A percentile compares a stretch with the other conserved stretches of the same genome.
Conservation (phyloP, 2,329 filamentous ascomycete species). For the Epichloe festucae region DNA sequence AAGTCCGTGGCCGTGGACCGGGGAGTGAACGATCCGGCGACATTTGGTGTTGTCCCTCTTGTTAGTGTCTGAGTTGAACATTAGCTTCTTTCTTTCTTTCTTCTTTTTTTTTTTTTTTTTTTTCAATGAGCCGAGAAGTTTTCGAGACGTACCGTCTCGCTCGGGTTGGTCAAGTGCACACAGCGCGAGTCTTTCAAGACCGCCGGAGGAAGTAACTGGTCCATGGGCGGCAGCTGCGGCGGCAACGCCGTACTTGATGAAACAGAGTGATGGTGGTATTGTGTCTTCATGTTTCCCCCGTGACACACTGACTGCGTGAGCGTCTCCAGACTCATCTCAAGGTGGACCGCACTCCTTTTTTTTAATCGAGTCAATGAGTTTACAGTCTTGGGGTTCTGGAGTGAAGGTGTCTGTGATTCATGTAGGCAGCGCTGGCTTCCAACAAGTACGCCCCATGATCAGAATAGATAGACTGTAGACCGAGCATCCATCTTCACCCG, state of each 20-base stretch:
- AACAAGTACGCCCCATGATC: too few species aligned
- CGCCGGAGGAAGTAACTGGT: conserved; percentile 5
- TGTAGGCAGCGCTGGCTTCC: too few species aligned
- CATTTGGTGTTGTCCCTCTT: conserved; percentile 9
- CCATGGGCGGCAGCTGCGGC: not conserved
- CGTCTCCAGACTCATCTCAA: too few species aligned
- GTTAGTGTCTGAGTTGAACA: conserved; percentile 18
- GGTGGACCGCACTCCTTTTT: too few species aligned
- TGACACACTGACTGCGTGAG: not conserved
- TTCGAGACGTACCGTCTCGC: conserved; percentile 16
- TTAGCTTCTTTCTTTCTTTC: not conserved
- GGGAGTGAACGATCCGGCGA: conserved; percentile 16
- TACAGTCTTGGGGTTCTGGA: too few species aligned
- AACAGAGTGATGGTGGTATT: not conserved
- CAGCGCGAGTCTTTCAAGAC: conserved; percentile 7
- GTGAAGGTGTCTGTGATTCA: too few species aligned
- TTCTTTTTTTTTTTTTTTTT: too few species aligned
- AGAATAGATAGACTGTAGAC: too few species aligned
- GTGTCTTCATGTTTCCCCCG: not conserved
- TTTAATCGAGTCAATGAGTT: too few species aligned
- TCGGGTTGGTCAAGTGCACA: conserved; percentile 10
- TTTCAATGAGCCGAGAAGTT: too few species aligned
- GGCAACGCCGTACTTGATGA: not conserved
- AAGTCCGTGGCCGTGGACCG: conserved; percentile 11
- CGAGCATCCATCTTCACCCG: too few species aligned